These are phyloP conservation scores for Phylloporus rhodoxanthus DNA, from an alignment of 768 basidiomycete genomes.

Conservation along the genomic window DNA sequence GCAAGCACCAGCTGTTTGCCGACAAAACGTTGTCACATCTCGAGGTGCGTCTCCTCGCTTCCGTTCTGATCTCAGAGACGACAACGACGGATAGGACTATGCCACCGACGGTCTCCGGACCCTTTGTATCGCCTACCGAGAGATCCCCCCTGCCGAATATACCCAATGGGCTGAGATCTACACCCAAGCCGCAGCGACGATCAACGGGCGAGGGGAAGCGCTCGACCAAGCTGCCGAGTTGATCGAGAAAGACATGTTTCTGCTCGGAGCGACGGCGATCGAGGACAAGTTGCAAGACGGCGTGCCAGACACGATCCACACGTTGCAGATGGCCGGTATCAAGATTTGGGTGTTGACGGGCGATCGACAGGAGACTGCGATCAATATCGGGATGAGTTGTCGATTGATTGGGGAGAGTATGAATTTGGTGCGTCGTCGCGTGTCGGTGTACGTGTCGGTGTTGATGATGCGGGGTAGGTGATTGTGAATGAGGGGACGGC, in stretches of 20 bases:
- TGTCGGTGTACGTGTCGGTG: neutral
- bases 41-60: conserved; percentile 50
- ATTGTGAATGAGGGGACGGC: conserved; percentile 89
- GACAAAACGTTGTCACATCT: conserved; percentile 87
- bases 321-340: conserved; percentile 95
- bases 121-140: conserved; percentile 92
- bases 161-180: conserved; percentile 83
- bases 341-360: conserved; percentile 99
- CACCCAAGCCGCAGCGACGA: conserved; percentile 87
- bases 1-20: conserved; percentile 74
- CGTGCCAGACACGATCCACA: conserved; percentile 97
- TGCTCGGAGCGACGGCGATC: conserved; percentile 95
- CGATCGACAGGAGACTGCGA: conserved; percentile 97
- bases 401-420: conserved; percentile 95
- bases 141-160: conserved; percentile 89
- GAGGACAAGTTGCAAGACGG: conserved; percentile 99
- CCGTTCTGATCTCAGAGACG: neutral
- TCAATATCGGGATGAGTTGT: conserved; percentile 98
- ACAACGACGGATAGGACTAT: conserved; percentile 58
- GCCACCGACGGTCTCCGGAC: conserved; percentile 96
- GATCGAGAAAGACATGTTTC: conserved; percentile 89
- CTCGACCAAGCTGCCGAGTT: conserved; percentile 92
- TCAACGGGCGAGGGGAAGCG: conserved; percentile 92
- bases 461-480: conserved; percentile 45
- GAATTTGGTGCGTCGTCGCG: conserved; percentile 66